These are phyloP conservation scores for Posidonia oceanica DNA, from an alignment of 116 monocot genomes.

Conservation along the genomic window DNA sequence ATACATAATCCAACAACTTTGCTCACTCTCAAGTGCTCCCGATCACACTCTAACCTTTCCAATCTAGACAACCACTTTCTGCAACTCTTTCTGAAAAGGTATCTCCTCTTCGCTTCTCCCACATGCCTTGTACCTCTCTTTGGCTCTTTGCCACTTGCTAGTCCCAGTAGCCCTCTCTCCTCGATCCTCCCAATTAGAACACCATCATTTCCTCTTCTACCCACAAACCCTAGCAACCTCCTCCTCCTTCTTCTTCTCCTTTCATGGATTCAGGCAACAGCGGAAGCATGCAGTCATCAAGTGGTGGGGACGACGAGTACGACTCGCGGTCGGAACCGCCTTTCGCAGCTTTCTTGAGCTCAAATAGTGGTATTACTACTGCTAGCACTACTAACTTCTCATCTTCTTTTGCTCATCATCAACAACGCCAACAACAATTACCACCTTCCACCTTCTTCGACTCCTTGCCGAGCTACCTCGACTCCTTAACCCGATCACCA, in stretches of 20 bases:
- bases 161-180: too few relatives aligned
- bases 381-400: background rate
- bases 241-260: background rate
- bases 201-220: background rate
- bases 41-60: too few relatives aligned
- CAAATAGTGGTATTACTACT: background rate
- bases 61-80: too few relatives aligned
- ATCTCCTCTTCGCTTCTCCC: background rate
- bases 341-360: background rate
- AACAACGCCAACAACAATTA: background rate
- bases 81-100: too few relatives aligned
- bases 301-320: constrained; percentile 51
- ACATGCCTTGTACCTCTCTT: background rate
- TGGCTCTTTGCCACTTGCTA: too few relatives aligned
- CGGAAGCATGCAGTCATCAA: constrained; percentile 63
- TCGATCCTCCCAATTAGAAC: too few relatives aligned
- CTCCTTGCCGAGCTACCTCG: constrained; percentile 8
- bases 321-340: constrained; percentile 24
- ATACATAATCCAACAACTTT: too few relatives aligned
- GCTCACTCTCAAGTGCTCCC: too few relatives aligned
- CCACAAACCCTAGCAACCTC: background rate
- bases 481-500: constrained; percentile 10
- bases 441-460: constrained; percentile 11
- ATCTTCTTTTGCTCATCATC: background rate
- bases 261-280: constrained; percentile 57